Evolutionary conservation across 768 basidiomycete genomes (phyloP), one percentile per base, ranked within the genome.

Genomic region (Suillus hirtellus): DNA sequence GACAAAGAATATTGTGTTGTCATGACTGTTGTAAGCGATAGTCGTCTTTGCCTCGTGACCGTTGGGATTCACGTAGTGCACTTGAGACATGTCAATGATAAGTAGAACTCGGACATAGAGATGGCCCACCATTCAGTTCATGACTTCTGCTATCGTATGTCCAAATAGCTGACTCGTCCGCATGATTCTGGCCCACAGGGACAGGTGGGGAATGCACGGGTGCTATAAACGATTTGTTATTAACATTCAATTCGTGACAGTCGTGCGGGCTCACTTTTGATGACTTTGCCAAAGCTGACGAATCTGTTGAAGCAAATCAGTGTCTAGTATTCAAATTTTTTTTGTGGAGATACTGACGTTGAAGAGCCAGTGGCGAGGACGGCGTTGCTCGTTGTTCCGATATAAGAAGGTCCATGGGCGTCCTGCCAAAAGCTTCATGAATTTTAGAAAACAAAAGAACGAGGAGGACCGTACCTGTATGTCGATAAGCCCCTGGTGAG

Each of bases 151-250:
- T 64, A 65, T 84, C 65, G 59, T 80, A 68, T 38, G 75, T 69
- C 84, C 84, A 85, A 61, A 84, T 81, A 31, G 81, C 74, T 31
- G 82, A 83, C 67, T 84, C 80, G 53, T 73, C 76, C 34, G 70
- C 54, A 12, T 54, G 17, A 24, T 64, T 63, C 8, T 55, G 12
- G 38, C 63, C 58, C 49, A 64, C 54, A 46, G 68, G 14, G 24
- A 74, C 73, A 2, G 80, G 78, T 27, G 65, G 69, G 0, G 78
- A 76, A 40, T 69, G 68, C 46, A 73, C 64, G 21, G 72, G 69
- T 6, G 79, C 81, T 81, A 62, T 34, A 34, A 56, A 64, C 34
- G 35, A 60, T 27, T n/a, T 61, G 14, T 60, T 8, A 60, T 19
- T 21, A 24, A 11, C 4, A 43, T 50, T 42, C 6, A 15, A 54